phyloP scores from a whole-genome alignment of 2,329 filamentous ascomycete genomes.

The Alternaria sp. region DNA sequence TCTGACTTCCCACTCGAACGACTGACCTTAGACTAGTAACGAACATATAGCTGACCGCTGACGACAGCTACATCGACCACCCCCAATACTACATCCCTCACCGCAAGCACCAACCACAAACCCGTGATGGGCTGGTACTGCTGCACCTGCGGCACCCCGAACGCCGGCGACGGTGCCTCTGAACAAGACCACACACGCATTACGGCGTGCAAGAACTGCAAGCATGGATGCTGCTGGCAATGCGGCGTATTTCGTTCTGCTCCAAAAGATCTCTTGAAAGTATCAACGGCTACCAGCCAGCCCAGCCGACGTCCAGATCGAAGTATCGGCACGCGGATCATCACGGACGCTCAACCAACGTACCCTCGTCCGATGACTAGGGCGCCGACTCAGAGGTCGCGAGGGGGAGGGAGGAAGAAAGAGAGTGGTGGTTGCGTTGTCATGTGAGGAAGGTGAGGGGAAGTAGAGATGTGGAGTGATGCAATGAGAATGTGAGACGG shows the following conservation, averaged over 20 bases:
- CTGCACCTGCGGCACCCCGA: neutral
- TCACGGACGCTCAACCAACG: neutral
- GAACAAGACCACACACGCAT: neutral
- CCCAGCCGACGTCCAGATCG: neutral
- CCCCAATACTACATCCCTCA: too few relatives aligned
- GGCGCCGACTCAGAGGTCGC: neutral
- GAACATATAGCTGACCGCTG: too few relatives aligned
- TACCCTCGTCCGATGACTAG: neutral
- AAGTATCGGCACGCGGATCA: fast-evolving
- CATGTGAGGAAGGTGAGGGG: neutral
- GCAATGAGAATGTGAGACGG: neutral
- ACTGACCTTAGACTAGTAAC: too few relatives aligned
- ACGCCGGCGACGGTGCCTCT: neutral
- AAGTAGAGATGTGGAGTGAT: too few relatives aligned
- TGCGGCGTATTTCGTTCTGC: fast-evolving
- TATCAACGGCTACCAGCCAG: neutral
- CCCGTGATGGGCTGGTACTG: neutral
- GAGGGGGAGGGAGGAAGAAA: neutral
- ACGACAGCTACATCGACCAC: too few relatives aligned
- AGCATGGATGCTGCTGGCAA: neutral
- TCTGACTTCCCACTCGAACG: too few relatives aligned
- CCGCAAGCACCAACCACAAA: too few relatives aligned
- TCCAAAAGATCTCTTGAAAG: neutral
- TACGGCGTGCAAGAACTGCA: neutral
- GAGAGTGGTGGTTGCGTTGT: neutral